Percentiles rank a stretch among this genome's conserved stretches.
These are phyloP conservation scores for Candida glucosophila DNA, from an alignment of 1,139 yeast genomes.

Conservation along the genomic window DNA sequence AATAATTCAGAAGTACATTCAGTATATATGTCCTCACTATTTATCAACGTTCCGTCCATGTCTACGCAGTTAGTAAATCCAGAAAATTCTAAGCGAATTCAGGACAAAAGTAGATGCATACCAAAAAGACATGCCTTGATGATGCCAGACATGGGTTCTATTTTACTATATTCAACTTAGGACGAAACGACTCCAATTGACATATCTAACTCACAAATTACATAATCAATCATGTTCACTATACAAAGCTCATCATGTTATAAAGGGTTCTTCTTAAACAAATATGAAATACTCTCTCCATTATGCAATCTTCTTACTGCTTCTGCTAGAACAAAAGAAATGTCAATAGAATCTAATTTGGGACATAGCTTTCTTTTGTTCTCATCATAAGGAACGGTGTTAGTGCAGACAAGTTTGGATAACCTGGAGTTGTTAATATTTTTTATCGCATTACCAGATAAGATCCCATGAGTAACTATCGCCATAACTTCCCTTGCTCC, in stretches of 20 bases:
- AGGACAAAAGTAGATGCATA: conserved; percentile 18
- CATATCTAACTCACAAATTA: too few relatives aligned
- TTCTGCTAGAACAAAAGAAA: conserved; percentile 68
- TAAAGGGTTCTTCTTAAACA: conserved; percentile 48
- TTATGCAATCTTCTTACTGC: conserved; percentile 75
- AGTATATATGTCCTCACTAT: conserved; percentile 88
- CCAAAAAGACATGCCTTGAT: conserved; percentile 84
- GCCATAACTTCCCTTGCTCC: conserved; percentile 73
- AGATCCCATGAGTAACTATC: conserved; percentile 73
- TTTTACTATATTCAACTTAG: too few relatives aligned
- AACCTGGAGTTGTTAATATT: conserved; percentile 51
- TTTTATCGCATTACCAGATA: conserved; percentile 62
- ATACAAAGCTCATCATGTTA: too few relatives aligned
- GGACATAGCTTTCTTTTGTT: conserved; percentile 39
- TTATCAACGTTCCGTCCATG: conserved; percentile 91
- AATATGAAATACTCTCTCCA: conserved; percentile 74
- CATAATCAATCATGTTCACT: too few relatives aligned
- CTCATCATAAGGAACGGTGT: conserved; percentile 63
- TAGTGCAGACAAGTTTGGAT: conserved; percentile 62
- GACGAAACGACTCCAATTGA: too few relatives aligned
- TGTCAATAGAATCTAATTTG: conserved; percentile 59
- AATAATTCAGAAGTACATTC: conserved; percentile 60
- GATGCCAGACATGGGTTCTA: conserved; percentile 3
- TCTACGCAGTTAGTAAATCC: conserved; percentile 32
- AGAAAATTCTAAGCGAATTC: neutral